A percentile compares a stretch with the other conserved stretches of the same genome.
These are phyloP conservation scores for Wickerhamomyces strasburgensis DNA, from an alignment of 805 yeast genomes.

Conservation along the genomic window DNA sequence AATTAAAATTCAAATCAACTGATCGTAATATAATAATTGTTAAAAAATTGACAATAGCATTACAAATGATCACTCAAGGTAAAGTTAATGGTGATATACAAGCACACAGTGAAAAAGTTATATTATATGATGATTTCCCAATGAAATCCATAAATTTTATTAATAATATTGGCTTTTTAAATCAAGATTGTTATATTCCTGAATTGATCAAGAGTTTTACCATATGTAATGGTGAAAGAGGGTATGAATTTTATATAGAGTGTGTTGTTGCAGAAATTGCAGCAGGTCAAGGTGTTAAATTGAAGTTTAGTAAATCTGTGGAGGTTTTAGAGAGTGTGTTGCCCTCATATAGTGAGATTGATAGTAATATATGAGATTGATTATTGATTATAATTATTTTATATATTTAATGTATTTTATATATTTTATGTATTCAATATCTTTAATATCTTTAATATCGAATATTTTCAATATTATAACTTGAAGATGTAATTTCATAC, in stretches of 20 bases:
- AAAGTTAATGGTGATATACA: constrained; percentile 2
- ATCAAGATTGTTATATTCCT: constrained; percentile 3
- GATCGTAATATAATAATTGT: constrained; percentile 6
- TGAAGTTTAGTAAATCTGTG: too few species aligned
- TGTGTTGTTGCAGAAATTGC: constrained; percentile 5
- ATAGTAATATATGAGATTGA: too few species aligned
- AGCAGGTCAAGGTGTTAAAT: not conserved
- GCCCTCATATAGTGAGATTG: too few species aligned
- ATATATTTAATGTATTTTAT: not conserved
- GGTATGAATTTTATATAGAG: constrained; percentile 5
- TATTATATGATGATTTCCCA: constrained; percentile 10
- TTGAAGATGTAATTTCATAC: constrained; percentile 3
- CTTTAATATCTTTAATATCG: not conserved
- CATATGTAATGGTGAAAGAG: constrained; percentile 8
- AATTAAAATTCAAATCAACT: too few species aligned
- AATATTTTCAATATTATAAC: constrained; percentile 1
- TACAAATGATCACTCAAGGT: not conserved
- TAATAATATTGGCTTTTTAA: too few species aligned
- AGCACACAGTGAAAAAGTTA: not conserved
- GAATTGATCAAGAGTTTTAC: constrained; percentile 8
- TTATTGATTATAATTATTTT: not conserved
- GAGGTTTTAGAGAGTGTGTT: constrained; percentile 3
- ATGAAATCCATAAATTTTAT: too few species aligned
- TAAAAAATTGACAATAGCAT: constrained; percentile 3
- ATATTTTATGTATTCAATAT: not conserved